phyloP scores from a whole-genome alignment of 2,329 filamentous ascomycete genomes.

The Coleophoma crateriformis region DNA sequence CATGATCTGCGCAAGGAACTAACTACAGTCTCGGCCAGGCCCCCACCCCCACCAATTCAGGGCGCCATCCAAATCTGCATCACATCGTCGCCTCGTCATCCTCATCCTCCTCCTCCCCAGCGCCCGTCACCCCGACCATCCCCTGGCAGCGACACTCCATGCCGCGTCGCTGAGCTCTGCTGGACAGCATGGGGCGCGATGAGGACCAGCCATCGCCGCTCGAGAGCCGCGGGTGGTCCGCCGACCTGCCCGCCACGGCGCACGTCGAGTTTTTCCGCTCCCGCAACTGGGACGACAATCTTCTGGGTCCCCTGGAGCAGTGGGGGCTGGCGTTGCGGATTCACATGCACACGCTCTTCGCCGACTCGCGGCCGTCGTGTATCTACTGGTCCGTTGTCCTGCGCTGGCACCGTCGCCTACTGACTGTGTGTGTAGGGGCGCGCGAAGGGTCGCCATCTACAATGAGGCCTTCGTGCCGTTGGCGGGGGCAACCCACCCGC shows the following conservation, averaged over 20 bases:
- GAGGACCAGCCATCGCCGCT: background rate
- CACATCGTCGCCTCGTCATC: too few relatives aligned
- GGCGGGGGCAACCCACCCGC: conserved; percentile 15
- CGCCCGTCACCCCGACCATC: too few relatives aligned
- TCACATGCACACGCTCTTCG: conserved; percentile 14
- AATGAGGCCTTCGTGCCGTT: conserved; percentile 19
- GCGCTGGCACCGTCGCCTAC: background rate
- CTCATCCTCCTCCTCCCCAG: too few relatives aligned
- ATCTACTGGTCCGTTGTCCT: conserved; percentile 16
- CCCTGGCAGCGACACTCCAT: too few relatives aligned
- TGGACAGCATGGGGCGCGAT: too few relatives aligned
- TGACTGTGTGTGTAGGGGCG: conserved; percentile 10
- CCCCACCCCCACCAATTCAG: too few relatives aligned
- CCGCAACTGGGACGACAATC: conserved; percentile 15
- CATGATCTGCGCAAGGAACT: too few relatives aligned
- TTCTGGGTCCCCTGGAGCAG: conserved; percentile 12
- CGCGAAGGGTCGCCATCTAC: conserved; percentile 18
- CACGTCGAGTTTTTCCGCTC: conserved; percentile 16
- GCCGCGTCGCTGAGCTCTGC: too few relatives aligned
- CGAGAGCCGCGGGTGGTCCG: conserved; percentile 10
- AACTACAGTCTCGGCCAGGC: too few relatives aligned
- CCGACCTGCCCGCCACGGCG: conserved; percentile 11
- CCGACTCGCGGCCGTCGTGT: conserved; percentile 15
- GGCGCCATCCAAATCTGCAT: too few relatives aligned
- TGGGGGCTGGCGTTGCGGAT: conserved; percentile 16